A percentile compares a stretch with the other conserved stretches of the same genome.
Conservation (phyloP, 495 filamentous ascomycete genomes). For the Lasiosphaeris hirsuta region DNA sequence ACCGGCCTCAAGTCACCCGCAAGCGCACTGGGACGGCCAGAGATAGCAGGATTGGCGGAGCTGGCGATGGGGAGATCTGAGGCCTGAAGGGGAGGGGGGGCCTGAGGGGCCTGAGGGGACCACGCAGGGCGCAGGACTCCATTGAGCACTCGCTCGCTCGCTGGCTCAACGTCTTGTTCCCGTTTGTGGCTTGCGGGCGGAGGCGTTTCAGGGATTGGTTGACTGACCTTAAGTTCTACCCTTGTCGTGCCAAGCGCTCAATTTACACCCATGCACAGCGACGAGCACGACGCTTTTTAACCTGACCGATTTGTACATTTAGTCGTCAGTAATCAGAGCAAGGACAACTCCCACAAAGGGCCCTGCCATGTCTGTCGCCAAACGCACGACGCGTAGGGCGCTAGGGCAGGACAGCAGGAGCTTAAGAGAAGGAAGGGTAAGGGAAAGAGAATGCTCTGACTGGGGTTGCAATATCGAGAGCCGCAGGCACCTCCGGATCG, state of each 20-base stretch:
- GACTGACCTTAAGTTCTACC: slow-evolving; percentile 29
- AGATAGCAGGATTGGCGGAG: too few species aligned
- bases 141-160: neutral
- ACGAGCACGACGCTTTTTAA: slow-evolving; percentile 9
- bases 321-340: slow-evolving; percentile 17
- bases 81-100: too few species aligned
- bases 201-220: slow-evolving; percentile 29
- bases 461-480: slow-evolving; percentile 1
- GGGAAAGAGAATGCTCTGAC: neutral
- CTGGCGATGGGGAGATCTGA: too few species aligned
- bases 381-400: neutral
- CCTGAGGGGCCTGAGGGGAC: too few species aligned
- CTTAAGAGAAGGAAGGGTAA: neutral
- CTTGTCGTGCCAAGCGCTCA: slow-evolving; percentile 30
- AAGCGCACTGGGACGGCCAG: too few species aligned
- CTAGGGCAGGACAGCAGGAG: too few species aligned
- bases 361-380: neutral
- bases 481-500: neutral
- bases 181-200: slow-evolving; percentile 19
- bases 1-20: neutral
- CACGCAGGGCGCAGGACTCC: neutral
- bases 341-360: neutral
- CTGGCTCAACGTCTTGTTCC: slow-evolving; percentile 7
- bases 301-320: slow-evolving; percentile 12
- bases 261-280: slow-evolving; percentile 25